Base-by-base conservation (phyloP, 2,329 filamentous ascomycete species). In the Paecilomyces dactylethromorphus region DNA sequence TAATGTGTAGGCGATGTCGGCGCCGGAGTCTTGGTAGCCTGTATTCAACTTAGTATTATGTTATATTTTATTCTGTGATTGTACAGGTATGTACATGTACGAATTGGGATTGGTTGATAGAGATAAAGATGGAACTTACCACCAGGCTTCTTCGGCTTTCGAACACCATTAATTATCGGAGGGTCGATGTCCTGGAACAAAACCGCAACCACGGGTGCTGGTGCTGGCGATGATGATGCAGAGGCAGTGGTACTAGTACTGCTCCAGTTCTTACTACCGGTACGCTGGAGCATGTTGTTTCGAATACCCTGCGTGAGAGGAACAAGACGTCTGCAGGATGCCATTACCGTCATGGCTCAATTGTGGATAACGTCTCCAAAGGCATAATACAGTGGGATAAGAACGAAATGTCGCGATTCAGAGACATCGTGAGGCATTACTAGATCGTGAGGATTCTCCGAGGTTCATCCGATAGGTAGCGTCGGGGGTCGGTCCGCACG, bases 81-180 rank as follows among this genome's bases (percentile, higher is more conserved):
- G 12, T 39, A n/a, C n/a, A 39, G 2, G 33, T 15, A 39, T 39
- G 15, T 39, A 4, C 2, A 39, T 39, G 3, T 13, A n/a, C n/a
- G n/a, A n/a, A n/a, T n/a, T n/a, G n/a, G n/a, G n/a, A n/a, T n/a
- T n/a, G n/a, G 15, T 12, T 13, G 32, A 35, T 12, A 10, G 8
- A 35, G 15, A 39, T 39, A 39, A 13, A 13, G 15, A 39, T 5
- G n/a, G 15, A 15, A 31, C 65, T 35, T 64, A 76, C 77, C 76
- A 54, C 78, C 78, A 13, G 79, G 79, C 59, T 83, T 82, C 63
- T 71, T 76, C 1, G 79, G 79, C 60, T 82, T 83, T 15, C 68
- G 69, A 3, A 78, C 73, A 1, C 79, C 79, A 57, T 80, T 76
- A 54, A 82, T 77, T 3, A 78, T 33, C 0, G 80, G 79, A 3